Conservation (phyloP, 176 grass and related monocot species). For the Oryza officinalis region DNA sequence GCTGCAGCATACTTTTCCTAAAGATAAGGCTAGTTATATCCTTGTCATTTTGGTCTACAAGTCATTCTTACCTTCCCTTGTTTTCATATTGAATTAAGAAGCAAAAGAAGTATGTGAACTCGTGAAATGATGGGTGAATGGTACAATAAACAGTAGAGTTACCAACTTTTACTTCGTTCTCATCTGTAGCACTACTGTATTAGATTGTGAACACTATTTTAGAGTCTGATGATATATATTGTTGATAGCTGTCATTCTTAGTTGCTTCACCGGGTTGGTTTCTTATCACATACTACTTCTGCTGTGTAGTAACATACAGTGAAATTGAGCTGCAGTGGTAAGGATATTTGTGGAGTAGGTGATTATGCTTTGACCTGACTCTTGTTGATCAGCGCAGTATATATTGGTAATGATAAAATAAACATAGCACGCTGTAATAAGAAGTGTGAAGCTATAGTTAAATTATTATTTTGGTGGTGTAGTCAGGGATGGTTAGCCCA, state of each 20-base stretch:
- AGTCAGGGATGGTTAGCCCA: not conserved
- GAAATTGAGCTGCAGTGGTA: not conserved
- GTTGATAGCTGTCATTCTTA: not conserved
- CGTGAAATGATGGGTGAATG: not conserved
- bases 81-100: not conserved
- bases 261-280: slow-evolving; percentile 4
- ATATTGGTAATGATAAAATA: not conserved
- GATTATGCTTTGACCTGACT: not conserved
- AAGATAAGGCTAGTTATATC: not conserved
- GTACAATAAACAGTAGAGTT: not conserved
- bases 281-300: slow-evolving; percentile 5
- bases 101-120: not conserved
- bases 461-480: slow-evolving; percentile 8
- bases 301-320: not conserved
- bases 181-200: not conserved
- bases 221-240: slow-evolving; percentile 14
- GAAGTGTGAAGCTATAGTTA: not conserved
- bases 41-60: slow-evolving; percentile 1
- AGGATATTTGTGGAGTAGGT: slow-evolving; percentile 11
- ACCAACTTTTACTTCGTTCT: not conserved
- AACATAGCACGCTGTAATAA: not conserved
- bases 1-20: not conserved
- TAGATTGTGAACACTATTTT: not conserved
- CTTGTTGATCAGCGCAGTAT: not conserved
- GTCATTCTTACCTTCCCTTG: not conserved